Evolutionary conservation across 2,329 filamentous ascomycete species (phyloP).

Genomic region (Fusarium xyrophilum): DNA sequence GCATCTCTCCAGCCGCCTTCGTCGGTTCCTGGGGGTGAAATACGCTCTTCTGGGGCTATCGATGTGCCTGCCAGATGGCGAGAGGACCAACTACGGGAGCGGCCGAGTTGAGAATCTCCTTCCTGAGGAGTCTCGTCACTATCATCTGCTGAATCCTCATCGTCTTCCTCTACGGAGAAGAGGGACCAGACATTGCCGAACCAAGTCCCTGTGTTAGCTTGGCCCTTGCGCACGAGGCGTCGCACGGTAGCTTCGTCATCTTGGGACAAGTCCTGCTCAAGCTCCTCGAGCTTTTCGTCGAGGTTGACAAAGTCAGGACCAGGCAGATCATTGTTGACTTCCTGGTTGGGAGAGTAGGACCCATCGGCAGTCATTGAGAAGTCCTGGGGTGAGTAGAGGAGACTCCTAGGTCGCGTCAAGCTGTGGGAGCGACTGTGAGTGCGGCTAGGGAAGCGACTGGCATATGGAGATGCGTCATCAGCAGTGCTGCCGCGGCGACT

Average conservation of each 20-base stretch:
- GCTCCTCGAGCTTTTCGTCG: slow-evolving; percentile 64
- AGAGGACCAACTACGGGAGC: slow-evolving; percentile 45
- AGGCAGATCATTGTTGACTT: slow-evolving; percentile 47
- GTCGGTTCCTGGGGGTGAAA: slow-evolving; percentile 59
- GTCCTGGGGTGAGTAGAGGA: slow-evolving; percentile 56
- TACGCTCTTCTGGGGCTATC: slow-evolving; percentile 52
- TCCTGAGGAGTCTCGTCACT: slow-evolving; percentile 45
- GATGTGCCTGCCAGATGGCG: slow-evolving; percentile 52
- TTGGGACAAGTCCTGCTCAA: slow-evolving; percentile 58
- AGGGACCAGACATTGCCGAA: slow-evolving; percentile 67
- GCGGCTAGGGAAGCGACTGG: slow-evolving; percentile 58
- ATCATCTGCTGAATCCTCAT: slow-evolving; percentile 57
- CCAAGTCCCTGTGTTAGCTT: slow-evolving; percentile 63
- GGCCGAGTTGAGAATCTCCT: slow-evolving; percentile 39
- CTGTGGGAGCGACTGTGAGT: slow-evolving; percentile 49
- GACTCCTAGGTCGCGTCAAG: slow-evolving; percentile 46
- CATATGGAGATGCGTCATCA: slow-evolving; percentile 45
- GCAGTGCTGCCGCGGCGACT: slow-evolving; percentile 57
- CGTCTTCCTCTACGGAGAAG: slow-evolving; percentile 68
- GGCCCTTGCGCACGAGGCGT: slow-evolving; percentile 61
- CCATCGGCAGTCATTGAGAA: slow-evolving; percentile 38
- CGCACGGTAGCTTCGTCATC: slow-evolving; percentile 67
- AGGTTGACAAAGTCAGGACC: slow-evolving; percentile 70
- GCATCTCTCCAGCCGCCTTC: slow-evolving; percentile 71
- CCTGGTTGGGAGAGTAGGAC: slow-evolving; percentile 37